Evolutionary conservation across 2,329 filamentous ascomycete genomes (phyloP), one percentile per base, ranked within the genome.

Genomic region (Westerdykella aurantiaca): DNA sequence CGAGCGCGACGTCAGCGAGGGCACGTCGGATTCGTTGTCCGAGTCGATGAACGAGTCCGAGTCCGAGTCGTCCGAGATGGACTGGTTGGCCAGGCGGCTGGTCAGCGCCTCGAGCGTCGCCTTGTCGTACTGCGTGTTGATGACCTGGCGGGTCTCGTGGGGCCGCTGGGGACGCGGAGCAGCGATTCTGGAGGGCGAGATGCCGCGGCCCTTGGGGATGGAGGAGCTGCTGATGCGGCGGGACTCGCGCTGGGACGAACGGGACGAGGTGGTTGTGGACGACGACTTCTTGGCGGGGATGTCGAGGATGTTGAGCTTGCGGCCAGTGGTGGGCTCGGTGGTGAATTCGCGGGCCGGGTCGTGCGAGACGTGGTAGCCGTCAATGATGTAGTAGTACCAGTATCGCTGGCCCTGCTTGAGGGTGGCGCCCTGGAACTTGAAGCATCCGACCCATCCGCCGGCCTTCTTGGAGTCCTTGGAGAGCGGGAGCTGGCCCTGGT

Each of bases 371-470:
- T 96, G 90, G 82, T 96, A 96, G 60, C 93, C 93, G 70, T 98
- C 93, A 71, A 97, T 93, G 82, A 97, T 96, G 80, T 96, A 98
- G 82, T 98, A 98, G 83, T 97, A 98, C 93, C 93, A 98, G 82
- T 97, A 97, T 68, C 91, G 85, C 69, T 88, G 83, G 68, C 91
- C 89, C 60, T 88, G 78, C 76, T 91, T 83, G 61, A 97, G 80
- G 48, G 88, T 91, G 50, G 81, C 74, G 67, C 85, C 85, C 73
- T 93, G 86, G 76, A 98, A 96, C 74, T 88, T 85, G 78, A 98
- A 96, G 63, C 88, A 94, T 65, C 91, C 93, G 70, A 90, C 87
- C 89, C 91, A 97, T 58, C 86, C 86, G 66, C 89, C 89, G 45
- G 85, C 82, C 78, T 95, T 95, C 72, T 84, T 83, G 39, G 85